phyloP scores from a whole-genome alignment of 2,329 filamentous ascomycete species.

The Neofusicoccum ribis region DNA sequence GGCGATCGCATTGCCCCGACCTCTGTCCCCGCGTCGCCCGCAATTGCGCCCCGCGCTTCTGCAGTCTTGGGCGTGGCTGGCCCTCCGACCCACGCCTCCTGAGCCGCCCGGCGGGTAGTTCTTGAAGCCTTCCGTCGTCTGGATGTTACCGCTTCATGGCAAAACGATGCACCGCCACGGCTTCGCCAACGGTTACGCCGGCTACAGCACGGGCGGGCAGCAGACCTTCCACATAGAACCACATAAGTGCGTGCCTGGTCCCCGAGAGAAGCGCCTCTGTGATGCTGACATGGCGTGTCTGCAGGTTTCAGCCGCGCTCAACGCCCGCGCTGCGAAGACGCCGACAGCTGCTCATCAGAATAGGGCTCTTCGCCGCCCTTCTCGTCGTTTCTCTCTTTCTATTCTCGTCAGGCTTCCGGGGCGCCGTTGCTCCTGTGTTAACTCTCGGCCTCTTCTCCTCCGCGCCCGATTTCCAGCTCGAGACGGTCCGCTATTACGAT shows the following conservation, averaged over 20 bases:
- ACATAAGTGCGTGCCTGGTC: slow-evolving; percentile 66
- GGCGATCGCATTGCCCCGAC: slow-evolving; percentile 13
- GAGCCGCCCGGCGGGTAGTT: slow-evolving; percentile 17
- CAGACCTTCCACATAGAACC: slow-evolving; percentile 82
- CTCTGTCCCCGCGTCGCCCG: slow-evolving; percentile 2
- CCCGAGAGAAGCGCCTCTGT: slow-evolving; percentile 24
- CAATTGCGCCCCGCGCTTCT: slow-evolving; percentile 8
- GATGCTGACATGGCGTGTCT: slow-evolving; percentile 31
- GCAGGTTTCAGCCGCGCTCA: slow-evolving; percentile 81
- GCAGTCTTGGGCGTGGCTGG: slow-evolving; percentile 15
- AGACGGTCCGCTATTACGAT: slow-evolving; percentile 97
- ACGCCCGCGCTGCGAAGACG: slow-evolving; percentile 72
- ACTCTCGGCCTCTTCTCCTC: slow-evolving; percentile 71
- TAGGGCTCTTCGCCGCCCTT: slow-evolving; percentile 59
- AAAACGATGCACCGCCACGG: slow-evolving; percentile 90
- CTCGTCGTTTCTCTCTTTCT: slow-evolving; percentile 65
- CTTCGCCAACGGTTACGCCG: slow-evolving; percentile 73
- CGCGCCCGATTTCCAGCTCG: slow-evolving; percentile 73
- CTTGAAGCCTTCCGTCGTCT: slow-evolving; percentile 8
- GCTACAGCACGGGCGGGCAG: slow-evolving; percentile 68
- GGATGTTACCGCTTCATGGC: slow-evolving; percentile 64
- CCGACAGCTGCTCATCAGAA: slow-evolving; percentile 68
- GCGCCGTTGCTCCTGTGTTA: slow-evolving; percentile 60
- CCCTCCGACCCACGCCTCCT: slow-evolving; percentile 13
- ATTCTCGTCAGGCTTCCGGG: slow-evolving; percentile 73